Evolutionary conservation across 352 stramenopile species (phyloP).

Genomic region (Phytophthora pluvialis): DNA sequence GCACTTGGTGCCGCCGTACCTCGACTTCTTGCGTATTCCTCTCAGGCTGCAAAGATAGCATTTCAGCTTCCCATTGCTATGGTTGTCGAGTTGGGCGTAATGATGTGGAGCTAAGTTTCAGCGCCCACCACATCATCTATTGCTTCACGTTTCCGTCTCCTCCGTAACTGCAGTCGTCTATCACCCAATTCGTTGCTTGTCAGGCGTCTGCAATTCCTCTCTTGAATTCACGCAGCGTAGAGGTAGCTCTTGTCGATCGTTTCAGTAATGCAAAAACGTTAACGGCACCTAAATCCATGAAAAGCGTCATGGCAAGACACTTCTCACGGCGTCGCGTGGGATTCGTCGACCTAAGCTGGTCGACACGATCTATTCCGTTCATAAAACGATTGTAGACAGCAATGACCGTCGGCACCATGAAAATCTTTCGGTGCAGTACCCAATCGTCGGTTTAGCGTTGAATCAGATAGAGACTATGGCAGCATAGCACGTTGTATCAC

Average conservation of each 20-base stretch:
- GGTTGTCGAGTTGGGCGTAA: slow-evolving; percentile 9
- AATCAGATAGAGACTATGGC: slow-evolving; percentile 12
- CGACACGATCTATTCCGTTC: slow-evolving; percentile 12
- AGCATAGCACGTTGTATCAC: not conserved
- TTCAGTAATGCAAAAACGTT: slow-evolving; percentile 7
- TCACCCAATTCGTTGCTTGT: not conserved
- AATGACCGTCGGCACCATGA: slow-evolving; percentile 2
- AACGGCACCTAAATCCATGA: not conserved
- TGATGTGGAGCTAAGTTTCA: not conserved
- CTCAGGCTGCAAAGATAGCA: slow-evolving; percentile 16
- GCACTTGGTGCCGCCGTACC: slow-evolving; percentile 9
- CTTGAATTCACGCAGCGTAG: slow-evolving; percentile 16
- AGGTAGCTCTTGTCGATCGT: too few relatives aligned
- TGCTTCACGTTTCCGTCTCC: not conserved
- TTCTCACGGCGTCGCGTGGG: not conserved
- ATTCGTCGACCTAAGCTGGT: slow-evolving; percentile 6
- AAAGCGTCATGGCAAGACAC: not conserved
- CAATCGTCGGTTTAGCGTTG: too few relatives aligned
- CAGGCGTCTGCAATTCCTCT: not conserved
- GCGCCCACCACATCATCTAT: slow-evolving; percentile 1
- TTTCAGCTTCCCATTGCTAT: slow-evolving; percentile 3
- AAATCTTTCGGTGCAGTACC: slow-evolving; percentile 2
- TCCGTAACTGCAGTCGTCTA: not conserved
- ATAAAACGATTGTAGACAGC: slow-evolving; percentile 10
- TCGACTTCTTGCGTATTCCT: not conserved